A percentile compares a stretch with the other conserved stretches of the same genome.
These are phyloP conservation scores for Eucalyptus curtisii DNA, from an alignment of 345 rosid genomes.

Conservation along the genomic window DNA sequence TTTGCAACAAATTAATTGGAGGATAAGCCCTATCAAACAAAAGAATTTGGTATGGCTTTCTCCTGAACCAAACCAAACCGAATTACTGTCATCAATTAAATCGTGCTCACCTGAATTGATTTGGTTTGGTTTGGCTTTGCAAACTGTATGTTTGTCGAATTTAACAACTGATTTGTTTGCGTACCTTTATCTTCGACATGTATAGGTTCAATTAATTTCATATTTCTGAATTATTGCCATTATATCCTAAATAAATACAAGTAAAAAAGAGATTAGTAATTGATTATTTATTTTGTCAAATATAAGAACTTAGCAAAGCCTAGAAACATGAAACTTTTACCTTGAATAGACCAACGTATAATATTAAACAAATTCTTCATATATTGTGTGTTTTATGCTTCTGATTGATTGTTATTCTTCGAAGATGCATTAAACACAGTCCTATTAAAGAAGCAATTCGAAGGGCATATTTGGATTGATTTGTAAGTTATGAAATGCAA, in stretches of 20 bases:
- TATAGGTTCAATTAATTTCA: background rate
- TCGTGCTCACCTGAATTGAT: background rate
- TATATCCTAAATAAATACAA: background rate
- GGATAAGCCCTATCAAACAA: background rate
- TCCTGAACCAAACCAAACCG: background rate
- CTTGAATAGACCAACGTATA: background rate
- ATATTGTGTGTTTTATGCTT: background rate
- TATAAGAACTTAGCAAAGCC: background rate
- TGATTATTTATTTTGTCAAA: background rate
- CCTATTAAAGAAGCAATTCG: background rate
- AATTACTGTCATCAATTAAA: background rate
- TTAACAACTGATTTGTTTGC: background rate
- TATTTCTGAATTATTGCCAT: background rate
- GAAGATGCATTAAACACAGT: background rate
- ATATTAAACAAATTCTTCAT: background rate
- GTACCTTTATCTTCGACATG: background rate
- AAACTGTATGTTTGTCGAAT: background rate
- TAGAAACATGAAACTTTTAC: background rate
- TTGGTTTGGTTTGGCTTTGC: background rate
- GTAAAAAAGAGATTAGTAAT: background rate
- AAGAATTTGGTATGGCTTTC: background rate
- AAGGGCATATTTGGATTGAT: background rate
- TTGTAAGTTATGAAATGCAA: background rate
- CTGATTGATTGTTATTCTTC: background rate
- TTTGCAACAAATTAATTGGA: background rate